phyloP scores from a whole-genome alignment of 345 rosid species.

The Acer negundo region DNA sequence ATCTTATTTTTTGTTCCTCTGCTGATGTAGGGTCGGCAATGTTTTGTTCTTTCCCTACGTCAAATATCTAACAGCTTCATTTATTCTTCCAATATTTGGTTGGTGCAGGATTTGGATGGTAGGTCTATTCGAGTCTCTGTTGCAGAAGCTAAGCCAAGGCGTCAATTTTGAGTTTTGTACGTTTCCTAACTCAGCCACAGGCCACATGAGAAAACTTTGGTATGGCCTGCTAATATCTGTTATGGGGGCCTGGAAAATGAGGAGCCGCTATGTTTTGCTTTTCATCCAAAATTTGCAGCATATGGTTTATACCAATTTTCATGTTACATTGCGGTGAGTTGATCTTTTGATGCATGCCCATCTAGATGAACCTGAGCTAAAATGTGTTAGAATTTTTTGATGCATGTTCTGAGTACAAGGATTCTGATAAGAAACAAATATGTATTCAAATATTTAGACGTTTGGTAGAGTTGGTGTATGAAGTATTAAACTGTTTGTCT shows the following conservation, averaged over 20 bases:
- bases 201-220: background rate
- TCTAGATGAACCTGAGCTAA: slow-evolving; percentile 13
- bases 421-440: slow-evolving; percentile 22
- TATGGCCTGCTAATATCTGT: slow-evolving; percentile 9
- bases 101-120: slow-evolving; percentile 80
- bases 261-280: slow-evolving; percentile 15
- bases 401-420: slow-evolving; percentile 22
- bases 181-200: background rate
- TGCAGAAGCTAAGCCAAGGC: slow-evolving; percentile 86
- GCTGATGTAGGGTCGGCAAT: background rate
- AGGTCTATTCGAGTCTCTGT: slow-evolving; percentile 83
- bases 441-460: slow-evolving; percentile 16
- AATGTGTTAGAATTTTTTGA: slow-evolving; percentile 4
- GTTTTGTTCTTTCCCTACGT: background rate
- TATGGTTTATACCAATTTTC: slow-evolving; percentile 12
- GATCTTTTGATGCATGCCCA: slow-evolving; percentile 7
- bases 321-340: background rate
- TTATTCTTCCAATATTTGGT: slow-evolving; percentile 7
- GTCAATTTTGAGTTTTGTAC: slow-evolving; percentile 52
- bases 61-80: background rate
- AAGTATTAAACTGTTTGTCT: slow-evolving; percentile 4
- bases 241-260: slow-evolving; percentile 18
- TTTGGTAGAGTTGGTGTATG: slow-evolving; percentile 21
- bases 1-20: background rate
- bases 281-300: background rate